phyloP scores from a whole-genome alignment of 2,329 filamentous ascomycete species.

The Fusarium tjaetaba region DNA sequence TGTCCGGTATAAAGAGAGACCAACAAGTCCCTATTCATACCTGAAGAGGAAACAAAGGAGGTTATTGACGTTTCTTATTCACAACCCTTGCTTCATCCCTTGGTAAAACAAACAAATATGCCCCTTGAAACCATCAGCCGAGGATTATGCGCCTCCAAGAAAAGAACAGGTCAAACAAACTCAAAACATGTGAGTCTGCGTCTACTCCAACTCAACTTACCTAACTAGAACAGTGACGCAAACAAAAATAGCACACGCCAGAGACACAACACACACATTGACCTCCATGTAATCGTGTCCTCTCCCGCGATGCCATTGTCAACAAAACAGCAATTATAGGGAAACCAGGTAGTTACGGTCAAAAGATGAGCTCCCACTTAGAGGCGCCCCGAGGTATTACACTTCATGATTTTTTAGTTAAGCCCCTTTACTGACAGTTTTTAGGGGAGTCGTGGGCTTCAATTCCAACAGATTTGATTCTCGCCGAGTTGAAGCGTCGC shows the following conservation, averaged over 20 bases:
- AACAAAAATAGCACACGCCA: conserved; percentile 25
- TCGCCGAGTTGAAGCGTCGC: conserved; percentile 63
- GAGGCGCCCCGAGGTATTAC: conserved; percentile 36
- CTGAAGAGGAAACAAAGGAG: not conserved
- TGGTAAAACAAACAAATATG: conserved; percentile 10
- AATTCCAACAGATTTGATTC: conserved; percentile 62
- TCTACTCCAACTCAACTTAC: not conserved
- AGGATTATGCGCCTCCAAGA: conserved; percentile 40
- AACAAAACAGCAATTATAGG: conserved; percentile 31
- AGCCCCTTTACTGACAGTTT: conserved; percentile 34
- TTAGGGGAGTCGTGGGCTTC: conserved; percentile 55
- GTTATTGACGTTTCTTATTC: not conserved
- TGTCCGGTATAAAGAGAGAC: not conserved
- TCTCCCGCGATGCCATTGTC: conserved; percentile 40
- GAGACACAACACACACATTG: conserved; percentile 9
- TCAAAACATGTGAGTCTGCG: conserved; percentile 35
- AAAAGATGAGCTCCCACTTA: conserved; percentile 31
- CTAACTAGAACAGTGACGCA: conserved; percentile 39
- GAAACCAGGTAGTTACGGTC: conserved; percentile 21
- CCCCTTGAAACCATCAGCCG: conserved; percentile 37
- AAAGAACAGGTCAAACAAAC: conserved; percentile 24
- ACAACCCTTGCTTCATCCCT: not conserved
- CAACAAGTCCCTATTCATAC: not conserved
- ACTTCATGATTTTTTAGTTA: not conserved
- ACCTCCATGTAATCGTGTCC: conserved; percentile 37